Evolutionary conservation across 2,329 filamentous ascomycete genomes (phyloP).

Genomic region (Rasamsonia emersonii): DNA sequence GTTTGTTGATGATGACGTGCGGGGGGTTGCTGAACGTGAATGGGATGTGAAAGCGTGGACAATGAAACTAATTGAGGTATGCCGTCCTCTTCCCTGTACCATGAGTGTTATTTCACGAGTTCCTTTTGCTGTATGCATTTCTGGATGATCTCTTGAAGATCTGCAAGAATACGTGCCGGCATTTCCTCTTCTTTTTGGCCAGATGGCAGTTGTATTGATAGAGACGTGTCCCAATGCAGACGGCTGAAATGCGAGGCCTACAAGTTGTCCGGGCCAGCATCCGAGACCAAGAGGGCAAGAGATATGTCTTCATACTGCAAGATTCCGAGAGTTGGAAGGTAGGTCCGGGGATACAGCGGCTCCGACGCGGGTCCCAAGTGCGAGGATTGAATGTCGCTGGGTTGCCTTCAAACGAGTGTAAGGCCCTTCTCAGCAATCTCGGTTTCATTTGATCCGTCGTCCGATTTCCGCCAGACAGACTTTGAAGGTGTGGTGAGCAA

Average conservation of each 20-base stretch:
- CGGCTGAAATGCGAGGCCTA: constrained; percentile 37
- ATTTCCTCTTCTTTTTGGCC: constrained; percentile 34
- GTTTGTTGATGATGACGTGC: constrained; percentile 94
- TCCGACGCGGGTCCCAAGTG: constrained; percentile 49
- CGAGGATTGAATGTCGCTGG: constrained; percentile 45
- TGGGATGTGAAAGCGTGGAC: constrained; percentile 99
- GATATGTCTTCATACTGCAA: constrained; percentile 53
- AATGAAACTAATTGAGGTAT: constrained; percentile 84
- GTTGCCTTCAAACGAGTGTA: constrained; percentile 40
- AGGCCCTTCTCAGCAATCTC: constrained; percentile 29
- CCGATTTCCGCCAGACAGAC: no score
- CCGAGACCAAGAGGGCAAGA: constrained; percentile 52
- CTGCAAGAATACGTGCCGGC: constrained; percentile 57
- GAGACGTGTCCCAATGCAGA: constrained; percentile 21
- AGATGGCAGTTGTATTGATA: constrained; percentile 15
- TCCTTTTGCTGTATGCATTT: constrained; percentile 58
- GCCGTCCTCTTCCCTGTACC: constrained; percentile 45
- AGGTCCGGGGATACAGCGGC: constrained; percentile 47
- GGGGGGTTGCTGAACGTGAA: constrained; percentile 84
- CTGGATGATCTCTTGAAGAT: constrained; percentile 53
- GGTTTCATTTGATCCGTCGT: constrained; percentile 34
- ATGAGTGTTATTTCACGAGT: no score
- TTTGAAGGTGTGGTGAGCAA: no score
- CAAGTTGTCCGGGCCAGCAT: constrained; percentile 52
- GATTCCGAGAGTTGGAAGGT: constrained; percentile 56